phyloP scores from a whole-genome alignment of 2,329 filamentous ascomycete species.

The Aspergillus oerlinghausenensis region DNA sequence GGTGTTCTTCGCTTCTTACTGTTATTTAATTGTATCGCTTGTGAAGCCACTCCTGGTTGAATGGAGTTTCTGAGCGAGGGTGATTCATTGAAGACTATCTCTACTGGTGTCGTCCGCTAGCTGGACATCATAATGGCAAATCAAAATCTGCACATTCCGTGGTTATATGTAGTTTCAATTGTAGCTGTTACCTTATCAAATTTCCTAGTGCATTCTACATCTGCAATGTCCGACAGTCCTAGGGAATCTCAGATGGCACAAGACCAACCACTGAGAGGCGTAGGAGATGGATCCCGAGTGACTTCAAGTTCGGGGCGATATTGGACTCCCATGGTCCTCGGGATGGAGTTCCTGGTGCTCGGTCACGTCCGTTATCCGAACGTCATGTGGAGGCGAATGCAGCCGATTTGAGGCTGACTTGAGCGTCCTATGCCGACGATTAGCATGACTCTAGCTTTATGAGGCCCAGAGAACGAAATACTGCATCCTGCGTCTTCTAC shows the following conservation, averaged over 20 bases:
- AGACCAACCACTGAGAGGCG: background rate
- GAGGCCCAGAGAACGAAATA: background rate
- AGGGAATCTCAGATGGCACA: background rate
- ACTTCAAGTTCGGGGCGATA: background rate
- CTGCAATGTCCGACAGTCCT: too few species aligned
- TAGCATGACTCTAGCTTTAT: too few species aligned
- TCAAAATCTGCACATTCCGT: background rate
- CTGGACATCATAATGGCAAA: background rate
- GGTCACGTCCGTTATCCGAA: conserved; percentile 4
- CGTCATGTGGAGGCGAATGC: conserved; percentile 17
- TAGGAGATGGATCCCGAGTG: background rate
- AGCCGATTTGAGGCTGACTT: background rate
- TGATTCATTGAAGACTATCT: background rate
- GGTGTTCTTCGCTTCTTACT: conserved; percentile 1
- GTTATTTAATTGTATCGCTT: conserved; percentile 6
- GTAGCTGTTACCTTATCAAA: background rate
- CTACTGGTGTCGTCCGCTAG: background rate
- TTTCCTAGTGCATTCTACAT: background rate
- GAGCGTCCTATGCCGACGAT: background rate
- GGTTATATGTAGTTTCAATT: background rate
- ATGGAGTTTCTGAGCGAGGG: conserved; percentile 1
- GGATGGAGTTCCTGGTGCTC: conserved; percentile 18
- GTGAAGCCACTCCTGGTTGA: conserved; percentile 2
- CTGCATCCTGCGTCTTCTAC: background rate
- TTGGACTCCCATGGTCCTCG: conserved; percentile 5